These are phyloP conservation scores for Curvularia sp. DNA, from an alignment of 2,329 filamentous ascomycete species.

Conservation along the genomic window DNA sequence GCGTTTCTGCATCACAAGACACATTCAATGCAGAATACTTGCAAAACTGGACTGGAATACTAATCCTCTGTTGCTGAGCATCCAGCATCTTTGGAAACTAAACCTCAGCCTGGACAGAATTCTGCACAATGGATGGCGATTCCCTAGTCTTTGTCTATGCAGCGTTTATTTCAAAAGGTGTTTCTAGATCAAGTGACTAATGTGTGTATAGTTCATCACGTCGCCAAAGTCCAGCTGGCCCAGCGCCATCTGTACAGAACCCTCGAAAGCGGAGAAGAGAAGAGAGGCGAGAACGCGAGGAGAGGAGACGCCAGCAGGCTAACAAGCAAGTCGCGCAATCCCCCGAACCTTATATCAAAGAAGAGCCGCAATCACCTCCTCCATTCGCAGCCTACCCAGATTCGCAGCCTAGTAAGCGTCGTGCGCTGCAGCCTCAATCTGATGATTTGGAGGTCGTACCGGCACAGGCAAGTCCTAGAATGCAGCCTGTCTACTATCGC, in stretches of 20 bases:
- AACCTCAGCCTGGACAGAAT: neutral
- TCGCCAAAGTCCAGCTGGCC: slow-evolving; percentile 56
- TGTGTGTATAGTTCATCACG: slow-evolving; percentile 38
- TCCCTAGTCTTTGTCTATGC: neutral
- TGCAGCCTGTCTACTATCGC: slow-evolving; percentile 57
- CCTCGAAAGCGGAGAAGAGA: slow-evolving; percentile 62
- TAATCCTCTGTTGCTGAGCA: neutral
- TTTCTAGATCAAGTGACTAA: slow-evolving; percentile 19
- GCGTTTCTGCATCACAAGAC: neutral
- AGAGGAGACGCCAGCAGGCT: slow-evolving; percentile 47
- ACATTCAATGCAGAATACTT: neutral
- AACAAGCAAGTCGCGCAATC: slow-evolving; percentile 41
- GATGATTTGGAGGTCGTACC: slow-evolving; percentile 52
- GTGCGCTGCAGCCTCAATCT: slow-evolving; percentile 48
- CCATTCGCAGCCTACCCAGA: slow-evolving; percentile 57
- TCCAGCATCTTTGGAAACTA: neutral
- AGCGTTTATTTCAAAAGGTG: neutral
- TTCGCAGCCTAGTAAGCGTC: slow-evolving; percentile 49
- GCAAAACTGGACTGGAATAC: neutral
- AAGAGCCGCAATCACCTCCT: slow-evolving; percentile 68
- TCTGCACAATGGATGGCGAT: neutral
- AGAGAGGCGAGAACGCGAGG: slow-evolving; percentile 46
- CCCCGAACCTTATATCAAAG: slow-evolving; percentile 64
- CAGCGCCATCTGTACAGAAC: slow-evolving; percentile 53
- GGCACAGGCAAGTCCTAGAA: slow-evolving; percentile 48